Conservation (phyloP, 139 green algal genomes). For the Eudorina sp. region DNA sequence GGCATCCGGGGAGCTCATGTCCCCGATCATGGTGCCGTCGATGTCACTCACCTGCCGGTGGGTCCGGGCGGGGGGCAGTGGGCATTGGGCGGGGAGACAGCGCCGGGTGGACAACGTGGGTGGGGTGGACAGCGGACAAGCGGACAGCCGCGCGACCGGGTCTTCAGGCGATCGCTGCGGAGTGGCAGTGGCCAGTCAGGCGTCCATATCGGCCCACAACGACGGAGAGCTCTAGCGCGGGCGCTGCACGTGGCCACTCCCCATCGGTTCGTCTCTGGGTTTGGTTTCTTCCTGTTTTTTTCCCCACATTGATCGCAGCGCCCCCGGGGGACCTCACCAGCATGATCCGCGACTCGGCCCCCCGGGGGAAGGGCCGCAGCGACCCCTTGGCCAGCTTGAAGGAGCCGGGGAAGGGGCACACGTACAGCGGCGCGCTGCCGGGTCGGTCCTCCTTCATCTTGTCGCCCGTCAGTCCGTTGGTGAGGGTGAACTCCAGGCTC, state of each 20-base stretch:
- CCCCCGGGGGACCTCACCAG: conserved; percentile 34
- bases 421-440: conserved; percentile 41
- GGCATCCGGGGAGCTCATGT: conserved; percentile 44
- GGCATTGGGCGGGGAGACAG: too few species aligned
- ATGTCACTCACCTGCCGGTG: conserved; percentile 58
- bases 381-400: conserved; percentile 62
- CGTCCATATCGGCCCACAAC: too few species aligned
- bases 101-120: too few species aligned
- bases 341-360: conserved; percentile 57
- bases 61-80: neutral
- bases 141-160: too few species aligned
- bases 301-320: neutral
- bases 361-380: conserved; percentile 57
- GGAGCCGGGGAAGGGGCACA: conserved; percentile 46
- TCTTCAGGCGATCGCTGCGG: too few species aligned
- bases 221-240: too few species aligned
- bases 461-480: conserved; percentile 36
- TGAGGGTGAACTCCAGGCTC: conserved; percentile 55
- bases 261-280: too few species aligned
- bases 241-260: too few species aligned
- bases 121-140: too few species aligned
- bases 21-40: conserved; percentile 69
- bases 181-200: too few species aligned
- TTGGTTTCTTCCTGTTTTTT: too few species aligned
- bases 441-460: conserved; percentile 60